phyloP scores from a whole-genome alignment of 2,329 filamentous ascomycete species.

The Nemania sp. region DNA sequence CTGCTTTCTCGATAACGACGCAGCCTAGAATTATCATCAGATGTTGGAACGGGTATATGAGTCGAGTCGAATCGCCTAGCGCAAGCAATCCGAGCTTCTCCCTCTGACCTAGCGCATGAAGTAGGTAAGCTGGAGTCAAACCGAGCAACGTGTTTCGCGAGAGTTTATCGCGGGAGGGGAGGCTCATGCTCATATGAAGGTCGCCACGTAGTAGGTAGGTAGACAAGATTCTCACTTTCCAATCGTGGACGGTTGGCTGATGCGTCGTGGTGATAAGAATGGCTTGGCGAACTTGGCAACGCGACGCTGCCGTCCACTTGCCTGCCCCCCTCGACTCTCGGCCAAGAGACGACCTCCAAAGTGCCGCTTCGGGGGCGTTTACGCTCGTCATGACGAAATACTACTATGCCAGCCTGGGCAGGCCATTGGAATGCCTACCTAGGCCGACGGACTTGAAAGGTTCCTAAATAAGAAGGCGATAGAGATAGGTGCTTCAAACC shows the following conservation, averaged over 20 bases:
- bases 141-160: too few relatives aligned
- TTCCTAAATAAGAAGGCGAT: slow-evolving; percentile 28
- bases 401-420: slow-evolving; percentile 28
- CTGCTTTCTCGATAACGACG: too few relatives aligned
- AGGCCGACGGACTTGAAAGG: slow-evolving; percentile 1
- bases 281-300: slow-evolving; percentile 25
- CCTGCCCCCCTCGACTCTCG: background rate
- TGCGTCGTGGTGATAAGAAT: slow-evolving; percentile 22
- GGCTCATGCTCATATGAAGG: background rate
- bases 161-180: background rate
- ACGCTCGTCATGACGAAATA: slow-evolving; percentile 7
- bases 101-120: background rate
- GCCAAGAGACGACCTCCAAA: slow-evolving; percentile 15
- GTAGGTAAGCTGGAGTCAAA: too few relatives aligned
- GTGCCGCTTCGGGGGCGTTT: slow-evolving; percentile 17
- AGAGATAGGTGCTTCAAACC: background rate
- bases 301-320: background rate
- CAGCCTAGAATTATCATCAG: too few relatives aligned
- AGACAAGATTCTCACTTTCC: background rate
- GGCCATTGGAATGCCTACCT: slow-evolving; percentile 21
- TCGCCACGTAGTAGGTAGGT: background rate
- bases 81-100: background rate
- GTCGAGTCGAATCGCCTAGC: background rate
- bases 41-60: background rate
- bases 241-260: background rate